phyloP scores from a whole-genome alignment of 2,329 filamentous ascomycete genomes.

The Fusarium denticulatum region DNA sequence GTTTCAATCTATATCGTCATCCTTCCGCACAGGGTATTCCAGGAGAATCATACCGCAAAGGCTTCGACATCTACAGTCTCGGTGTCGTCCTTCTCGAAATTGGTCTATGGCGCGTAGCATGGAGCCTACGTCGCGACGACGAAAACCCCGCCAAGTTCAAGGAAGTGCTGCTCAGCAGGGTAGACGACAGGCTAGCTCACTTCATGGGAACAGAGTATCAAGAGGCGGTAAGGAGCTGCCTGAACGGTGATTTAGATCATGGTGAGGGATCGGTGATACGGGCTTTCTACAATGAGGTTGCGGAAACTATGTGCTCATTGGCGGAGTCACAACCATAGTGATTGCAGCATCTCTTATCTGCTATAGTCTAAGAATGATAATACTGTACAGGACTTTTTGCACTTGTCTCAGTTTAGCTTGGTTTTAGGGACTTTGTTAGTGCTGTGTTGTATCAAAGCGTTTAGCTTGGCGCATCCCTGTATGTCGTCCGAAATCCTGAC shows the following conservation, averaged over 20 bases:
- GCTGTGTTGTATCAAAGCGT: background rate
- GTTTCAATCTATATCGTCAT: conserved; percentile 2
- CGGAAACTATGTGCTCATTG: conserved; percentile 6
- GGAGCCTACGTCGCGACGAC: background rate
- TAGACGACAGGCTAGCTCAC: conserved; percentile 5
- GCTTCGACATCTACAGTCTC: conserved; percentile 15
- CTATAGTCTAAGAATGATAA: background rate
- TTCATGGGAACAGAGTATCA: conserved; percentile 7
- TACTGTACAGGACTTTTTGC: background rate
- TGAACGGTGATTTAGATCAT: conserved; percentile 1
- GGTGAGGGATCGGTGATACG: background rate
- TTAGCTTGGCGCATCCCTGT: background rate
- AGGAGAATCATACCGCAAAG: background rate
- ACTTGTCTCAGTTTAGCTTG: background rate
- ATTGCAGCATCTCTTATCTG: background rate
- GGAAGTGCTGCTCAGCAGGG: background rate
- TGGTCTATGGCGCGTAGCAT: background rate
- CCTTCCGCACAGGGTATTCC: conserved; percentile 6
- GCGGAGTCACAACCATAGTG: conserved; percentile 2
- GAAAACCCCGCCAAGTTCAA: background rate
- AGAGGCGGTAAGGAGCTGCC: conserved; percentile 4
- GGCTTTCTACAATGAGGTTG: conserved; percentile 11
- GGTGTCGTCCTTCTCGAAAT: conserved; percentile 11
- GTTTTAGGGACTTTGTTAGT: background rate
- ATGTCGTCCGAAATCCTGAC: background rate